Evolutionary conservation across 1,139 yeast genomes (phyloP), one percentile per base, ranked within the genome.

Genomic region (Geotrichum cucujoidarum): DNA sequence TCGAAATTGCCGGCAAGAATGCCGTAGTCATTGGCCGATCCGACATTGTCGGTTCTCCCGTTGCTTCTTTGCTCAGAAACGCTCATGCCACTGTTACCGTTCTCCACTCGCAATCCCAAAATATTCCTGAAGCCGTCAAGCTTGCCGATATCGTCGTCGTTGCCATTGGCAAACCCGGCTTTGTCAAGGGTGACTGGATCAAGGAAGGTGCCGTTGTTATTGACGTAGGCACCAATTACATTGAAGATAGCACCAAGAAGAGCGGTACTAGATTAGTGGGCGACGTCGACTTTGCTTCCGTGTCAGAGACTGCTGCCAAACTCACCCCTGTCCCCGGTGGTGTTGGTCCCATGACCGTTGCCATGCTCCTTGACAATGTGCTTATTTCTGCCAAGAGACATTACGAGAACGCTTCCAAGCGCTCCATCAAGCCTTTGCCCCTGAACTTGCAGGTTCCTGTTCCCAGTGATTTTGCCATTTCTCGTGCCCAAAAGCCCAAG

Each of bases 281-380:
- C 51, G 98, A 92, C 64, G 96, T 90, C 53, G 95, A 90, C 56
- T 89, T 77, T 60, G 82, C 75, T 44, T 70, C 80, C 22, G 88
- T 88, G 49, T 63, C 75, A 44, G 72, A 77, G 49, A 78, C 76
- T 53, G 96, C 95, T 27, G 74, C 83, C 32, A 74, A 76, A 62
- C 77, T 92, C 63, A 92, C 98, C 21, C 98, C 98, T 25, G 99
- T 92, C 51, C 99, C 98, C 45, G 99, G 99, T 64, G 98, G 98
- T 57, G 98, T 92, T 53, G 98, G 98, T 47, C 99, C 98, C 60
- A 92, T 92, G 97, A 92, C 99, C 11, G 97, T 92, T 46, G 97
- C 97, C 45, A 87, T 89, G 85, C 77, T 92, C 52, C 79, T 90
- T 67, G 85, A 85, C 63, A 92, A 92, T 65, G 96, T 90, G 29